A percentile compares a stretch with the other conserved stretches of the same genome.
phyloP scores from a whole-genome alignment of 768 basidiomycete species.

The Lactifluus echinatus region DNA sequence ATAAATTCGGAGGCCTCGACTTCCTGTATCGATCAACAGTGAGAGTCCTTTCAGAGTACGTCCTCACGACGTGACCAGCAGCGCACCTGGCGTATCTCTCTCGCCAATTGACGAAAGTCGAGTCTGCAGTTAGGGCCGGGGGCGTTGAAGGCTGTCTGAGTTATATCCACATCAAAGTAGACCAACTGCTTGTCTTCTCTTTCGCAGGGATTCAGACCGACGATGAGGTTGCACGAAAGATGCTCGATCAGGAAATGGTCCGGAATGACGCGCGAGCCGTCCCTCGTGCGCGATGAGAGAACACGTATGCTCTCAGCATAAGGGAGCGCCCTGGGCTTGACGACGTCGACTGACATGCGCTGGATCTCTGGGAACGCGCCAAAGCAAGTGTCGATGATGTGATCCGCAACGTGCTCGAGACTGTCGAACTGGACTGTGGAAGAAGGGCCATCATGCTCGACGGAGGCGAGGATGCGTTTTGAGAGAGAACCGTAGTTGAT shows the following conservation, averaged over 20 bases:
- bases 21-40: neutral
- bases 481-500: slow-evolving; percentile 56
- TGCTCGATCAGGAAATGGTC: slow-evolving; percentile 28
- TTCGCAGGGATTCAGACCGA: slow-evolving; percentile 65
- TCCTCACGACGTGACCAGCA: neutral
- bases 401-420: slow-evolving; percentile 40
- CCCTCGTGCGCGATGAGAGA: slow-evolving; percentile 28
- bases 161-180: slow-evolving; percentile 39
- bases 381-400: slow-evolving; percentile 35
- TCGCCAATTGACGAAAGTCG: slow-evolving; percentile 36
- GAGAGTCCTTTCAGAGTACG: neutral
- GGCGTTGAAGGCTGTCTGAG: too few species aligned
- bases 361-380: slow-evolving; percentile 27
- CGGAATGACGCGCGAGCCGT: slow-evolving; percentile 12
- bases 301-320: slow-evolving; percentile 40
- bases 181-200: slow-evolving; percentile 56
- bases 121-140: slow-evolving; percentile 21
- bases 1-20: slow-evolving; percentile 37
- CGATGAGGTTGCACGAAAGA: slow-evolving; percentile 44
- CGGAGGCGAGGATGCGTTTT: slow-evolving; percentile 26
- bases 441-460: slow-evolving; percentile 16
- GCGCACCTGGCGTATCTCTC: slow-evolving; percentile 31
- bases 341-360: slow-evolving; percentile 36
- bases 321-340: slow-evolving; percentile 43
- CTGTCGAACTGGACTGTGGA: slow-evolving; percentile 27